Base-by-base conservation (phyloP, 192 early-diverging fungal species). In the Podila clonocystis region DNA sequence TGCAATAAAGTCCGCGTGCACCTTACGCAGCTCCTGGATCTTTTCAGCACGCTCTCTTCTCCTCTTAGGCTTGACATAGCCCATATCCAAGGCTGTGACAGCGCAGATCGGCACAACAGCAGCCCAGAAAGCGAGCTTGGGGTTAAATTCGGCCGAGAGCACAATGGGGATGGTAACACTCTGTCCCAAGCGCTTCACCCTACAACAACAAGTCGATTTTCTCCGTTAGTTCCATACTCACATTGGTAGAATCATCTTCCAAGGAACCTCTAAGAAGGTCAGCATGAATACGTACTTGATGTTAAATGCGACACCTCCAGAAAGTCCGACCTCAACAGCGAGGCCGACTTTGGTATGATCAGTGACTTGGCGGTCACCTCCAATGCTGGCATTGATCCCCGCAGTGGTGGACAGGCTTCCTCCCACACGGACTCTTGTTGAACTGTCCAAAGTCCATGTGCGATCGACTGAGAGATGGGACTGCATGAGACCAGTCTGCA, bases 111-210 rank as follows among this genome's bases (percentile, higher is more conserved):
- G 94, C 4, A 91, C 52, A 6, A 86, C 63, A 3, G 84, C 62
- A 0, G 88, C 91, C 67, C 82, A 87, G 28, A 91, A 82, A 3
- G 88, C 84, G 8, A 93, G 68, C 34, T 70, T 79, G 17, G 85
- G 49, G 57, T 92, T 89, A n/a, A 88, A 87, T 20, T 86, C 83
- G 3, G 85, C 74, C 12, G 93, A 82, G 45, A 95, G 69, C 1
- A 91, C 68, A 49, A 95, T 80, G 12, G 94, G 94, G 19, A 95
- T 62, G 3, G 82, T 76, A 24, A 94, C 65, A 50, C 75, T 87
- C 80, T 95, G 93, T 20, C 89, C 93, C 65, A 95, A 82, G 12
- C 93, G 89, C 60, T 82, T 79, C 31, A 92, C 79, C 67, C 89
- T 90, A 49, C n/a, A 59, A 0, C 5, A 45, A 38, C 8, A 49